phyloP scores from a whole-genome alignment of 345 rosid genomes.

The Acer saccharum region DNA sequence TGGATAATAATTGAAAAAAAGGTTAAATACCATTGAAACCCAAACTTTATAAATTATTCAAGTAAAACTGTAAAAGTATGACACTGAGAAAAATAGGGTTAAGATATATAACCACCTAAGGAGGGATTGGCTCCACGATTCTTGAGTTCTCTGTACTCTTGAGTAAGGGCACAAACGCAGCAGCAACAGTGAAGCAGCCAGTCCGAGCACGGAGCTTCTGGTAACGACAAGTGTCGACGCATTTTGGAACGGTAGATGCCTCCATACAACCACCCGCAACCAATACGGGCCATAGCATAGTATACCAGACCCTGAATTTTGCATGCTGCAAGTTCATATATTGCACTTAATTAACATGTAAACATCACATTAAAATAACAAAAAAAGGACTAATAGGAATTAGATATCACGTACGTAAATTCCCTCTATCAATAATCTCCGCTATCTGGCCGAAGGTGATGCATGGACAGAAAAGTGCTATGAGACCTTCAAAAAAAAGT shows the following conservation, averaged over 20 bases:
- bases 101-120: slow-evolving; percentile 30
- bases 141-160: slow-evolving; percentile 61
- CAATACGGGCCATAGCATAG: slow-evolving; percentile 34
- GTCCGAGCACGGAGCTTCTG: slow-evolving; percentile 56
- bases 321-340: slow-evolving; percentile 29
- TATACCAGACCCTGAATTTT: slow-evolving; percentile 34
- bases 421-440: slow-evolving; percentile 55
- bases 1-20: too few species aligned
- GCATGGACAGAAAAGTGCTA: slow-evolving; percentile 56
- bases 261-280: slow-evolving; percentile 46
- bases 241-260: slow-evolving; percentile 42
- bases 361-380: not conserved
- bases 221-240: slow-evolving; percentile 39
- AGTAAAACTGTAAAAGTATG: too few species aligned
- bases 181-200: slow-evolving; percentile 46
- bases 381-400: not conserved
- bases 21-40: too few species aligned
- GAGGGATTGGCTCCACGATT: slow-evolving; percentile 50
- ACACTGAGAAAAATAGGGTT: not conserved
- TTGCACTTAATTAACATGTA: too few species aligned
- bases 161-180: slow-evolving; percentile 51
- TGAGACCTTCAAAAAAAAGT: slow-evolving; percentile 37
- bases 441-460: slow-evolving; percentile 49
- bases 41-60: too few species aligned
- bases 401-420: slow-evolving; percentile 37